A percentile compares a stretch with the other conserved stretches of the same genome.
These are phyloP conservation scores for Colletotrichum sp. DNA, from an alignment of 2,329 filamentous ascomycete species.

Conservation along the genomic window DNA sequence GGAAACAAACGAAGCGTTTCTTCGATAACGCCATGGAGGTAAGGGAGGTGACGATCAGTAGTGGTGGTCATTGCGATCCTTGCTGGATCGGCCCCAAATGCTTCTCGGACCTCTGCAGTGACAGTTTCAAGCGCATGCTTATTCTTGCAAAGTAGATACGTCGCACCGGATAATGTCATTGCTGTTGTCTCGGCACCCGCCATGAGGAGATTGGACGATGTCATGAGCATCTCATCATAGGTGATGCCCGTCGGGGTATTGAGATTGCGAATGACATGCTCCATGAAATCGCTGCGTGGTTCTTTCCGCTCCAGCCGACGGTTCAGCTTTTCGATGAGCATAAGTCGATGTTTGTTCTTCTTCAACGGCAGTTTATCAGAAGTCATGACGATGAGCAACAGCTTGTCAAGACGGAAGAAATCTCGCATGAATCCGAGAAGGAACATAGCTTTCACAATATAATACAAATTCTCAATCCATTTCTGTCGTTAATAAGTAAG, in stretches of 20 bases:
- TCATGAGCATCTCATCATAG: neutral
- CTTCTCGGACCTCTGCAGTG: constrained; percentile 34
- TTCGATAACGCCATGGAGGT: constrained; percentile 38
- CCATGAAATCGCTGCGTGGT: neutral
- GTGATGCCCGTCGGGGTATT: neutral
- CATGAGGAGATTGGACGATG: neutral
- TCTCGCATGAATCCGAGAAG: neutral
- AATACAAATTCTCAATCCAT: constrained; percentile 4
- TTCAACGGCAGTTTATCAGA: neutral
- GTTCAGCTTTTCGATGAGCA: neutral
- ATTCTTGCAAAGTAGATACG: neutral
- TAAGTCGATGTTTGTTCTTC: neutral
- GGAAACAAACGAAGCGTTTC: constrained; percentile 44
- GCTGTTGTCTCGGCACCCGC: constrained; percentile 2
- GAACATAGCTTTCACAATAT: constrained; percentile 6
- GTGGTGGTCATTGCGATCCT: constrained; percentile 34
- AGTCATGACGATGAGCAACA: neutral
- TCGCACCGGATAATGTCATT: neutral
- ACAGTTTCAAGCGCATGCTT: constrained; percentile 22
- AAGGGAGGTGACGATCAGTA: constrained; percentile 29
- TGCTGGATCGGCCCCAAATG: constrained; percentile 25
- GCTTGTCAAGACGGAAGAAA: neutral
- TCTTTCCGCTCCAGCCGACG: neutral
- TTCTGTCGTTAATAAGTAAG: neutral
- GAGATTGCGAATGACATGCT: neutral